phyloP scores from a whole-genome alignment of 78 protist species.

The Monosiga brevicollis region DNA sequence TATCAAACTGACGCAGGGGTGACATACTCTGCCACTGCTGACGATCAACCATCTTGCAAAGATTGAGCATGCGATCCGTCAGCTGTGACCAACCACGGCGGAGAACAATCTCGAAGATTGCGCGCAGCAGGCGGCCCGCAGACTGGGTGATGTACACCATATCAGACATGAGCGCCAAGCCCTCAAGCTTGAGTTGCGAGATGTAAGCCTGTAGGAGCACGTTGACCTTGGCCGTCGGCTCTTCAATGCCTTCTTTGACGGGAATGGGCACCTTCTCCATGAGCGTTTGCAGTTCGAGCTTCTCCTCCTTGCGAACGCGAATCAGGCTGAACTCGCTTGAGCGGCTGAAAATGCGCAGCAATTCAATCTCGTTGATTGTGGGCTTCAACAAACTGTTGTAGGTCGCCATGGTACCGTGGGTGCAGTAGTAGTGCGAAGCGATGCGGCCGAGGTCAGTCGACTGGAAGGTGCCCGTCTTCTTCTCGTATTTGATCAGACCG shows the following conservation, averaged over 20 bases:
- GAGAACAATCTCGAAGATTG: slow-evolving; percentile 84
- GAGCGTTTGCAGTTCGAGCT: slow-evolving; percentile 77
- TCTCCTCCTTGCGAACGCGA: slow-evolving; percentile 91
- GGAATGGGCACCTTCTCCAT: slow-evolving; percentile 94
- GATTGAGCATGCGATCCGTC: slow-evolving; percentile 50
- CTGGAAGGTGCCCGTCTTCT: slow-evolving; percentile 67
- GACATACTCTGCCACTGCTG: slow-evolving; percentile 88
- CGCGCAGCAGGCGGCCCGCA: slow-evolving; percentile 89
- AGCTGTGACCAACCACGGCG: slow-evolving; percentile 91
- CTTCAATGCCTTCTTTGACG: slow-evolving; percentile 66
- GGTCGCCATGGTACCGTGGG: slow-evolving; percentile 53
- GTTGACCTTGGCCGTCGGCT: slow-evolving; percentile 75
- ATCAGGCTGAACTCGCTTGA: slow-evolving; percentile 86
- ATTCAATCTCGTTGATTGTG: slow-evolving; percentile 78
- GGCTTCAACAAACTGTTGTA: slow-evolving; percentile 81
- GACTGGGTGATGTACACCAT: slow-evolving; percentile 96
- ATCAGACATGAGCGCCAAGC: slow-evolving; percentile 91
- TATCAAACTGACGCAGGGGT: slow-evolving; percentile 91
- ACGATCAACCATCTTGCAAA: slow-evolving; percentile 86
- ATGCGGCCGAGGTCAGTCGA: slow-evolving; percentile 93
- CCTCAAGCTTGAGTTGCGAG: slow-evolving; percentile 80
- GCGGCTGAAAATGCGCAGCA: slow-evolving; percentile 71
- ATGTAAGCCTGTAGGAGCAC: slow-evolving; percentile 96
- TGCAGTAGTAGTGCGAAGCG: slow-evolving; percentile 92
- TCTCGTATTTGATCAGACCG: slow-evolving; percentile 77